phyloP scores from a whole-genome alignment of 2,329 filamentous ascomycete genomes.

The Aspergillus brasiliensis region DNA sequence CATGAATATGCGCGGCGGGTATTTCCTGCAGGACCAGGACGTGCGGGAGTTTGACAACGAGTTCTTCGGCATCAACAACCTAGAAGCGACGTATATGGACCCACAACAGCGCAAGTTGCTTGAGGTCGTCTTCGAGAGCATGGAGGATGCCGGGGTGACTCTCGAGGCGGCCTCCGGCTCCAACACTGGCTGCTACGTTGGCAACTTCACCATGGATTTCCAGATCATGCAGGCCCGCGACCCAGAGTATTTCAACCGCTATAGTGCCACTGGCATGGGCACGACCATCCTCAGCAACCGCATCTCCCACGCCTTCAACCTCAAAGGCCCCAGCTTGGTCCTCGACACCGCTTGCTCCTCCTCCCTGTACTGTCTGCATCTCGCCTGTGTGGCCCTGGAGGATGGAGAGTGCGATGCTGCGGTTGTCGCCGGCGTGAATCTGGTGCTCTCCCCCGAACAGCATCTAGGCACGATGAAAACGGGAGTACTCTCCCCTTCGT shows the following conservation, averaged over 20 bases:
- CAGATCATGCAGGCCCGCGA: constrained; percentile 19
- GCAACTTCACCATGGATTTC: constrained; percentile 22
- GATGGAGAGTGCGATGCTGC: constrained; percentile 23
- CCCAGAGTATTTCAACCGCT: constrained; percentile 2
- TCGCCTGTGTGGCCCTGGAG: constrained; percentile 32
- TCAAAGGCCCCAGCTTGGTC: constrained; percentile 32
- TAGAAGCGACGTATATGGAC: constrained; percentile 28
- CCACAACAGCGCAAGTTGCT: constrained; percentile 31
- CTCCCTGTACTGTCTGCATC: constrained; percentile 41
- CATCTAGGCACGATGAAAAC: constrained; percentile 29
- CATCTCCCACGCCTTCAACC: constrained; percentile 40
- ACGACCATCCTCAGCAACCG: constrained; percentile 20
- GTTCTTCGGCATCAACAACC: constrained; percentile 22
- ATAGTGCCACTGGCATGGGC: constrained; percentile 18
- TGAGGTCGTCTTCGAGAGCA: constrained; percentile 26
- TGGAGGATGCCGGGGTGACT: constrained; percentile 24
- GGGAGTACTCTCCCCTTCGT: constrained; percentile 36
- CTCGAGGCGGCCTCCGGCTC: constrained; percentile 18
- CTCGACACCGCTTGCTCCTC: constrained; percentile 44
- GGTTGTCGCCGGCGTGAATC: constrained; percentile 25
- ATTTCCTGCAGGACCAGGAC: constrained; percentile 9
- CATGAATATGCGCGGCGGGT: neutral
- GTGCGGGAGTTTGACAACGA: constrained; percentile 22
- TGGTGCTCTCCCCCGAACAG: constrained; percentile 21
- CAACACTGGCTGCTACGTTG: constrained; percentile 19